A percentile compares a stretch with the other conserved stretches of the same genome.
These are phyloP conservation scores for Pseudohyphozyma bogoriensis DNA, from an alignment of 768 basidiomycete species.

Conservation along the genomic window DNA sequence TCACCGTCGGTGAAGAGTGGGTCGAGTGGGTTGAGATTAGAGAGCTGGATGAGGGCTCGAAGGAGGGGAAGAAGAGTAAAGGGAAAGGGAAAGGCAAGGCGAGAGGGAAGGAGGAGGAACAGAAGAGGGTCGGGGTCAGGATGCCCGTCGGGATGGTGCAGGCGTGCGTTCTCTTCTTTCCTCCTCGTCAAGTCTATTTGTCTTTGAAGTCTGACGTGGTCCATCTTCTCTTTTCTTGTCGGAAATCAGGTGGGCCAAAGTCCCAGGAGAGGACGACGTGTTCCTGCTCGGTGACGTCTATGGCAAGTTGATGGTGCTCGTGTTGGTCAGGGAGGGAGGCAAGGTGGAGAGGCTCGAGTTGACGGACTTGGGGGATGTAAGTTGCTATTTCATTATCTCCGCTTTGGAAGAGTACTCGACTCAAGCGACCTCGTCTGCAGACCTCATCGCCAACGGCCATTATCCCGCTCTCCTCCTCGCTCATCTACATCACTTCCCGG, in stretches of 20 bases:
- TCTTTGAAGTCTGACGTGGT: neutral
- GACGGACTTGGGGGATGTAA: conserved; percentile 62
- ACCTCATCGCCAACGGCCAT: conserved; percentile 61
- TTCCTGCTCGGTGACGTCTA: conserved; percentile 30
- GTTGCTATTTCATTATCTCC: conserved; percentile 19
- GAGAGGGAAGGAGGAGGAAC: conserved; percentile 4
- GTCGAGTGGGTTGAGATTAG: conserved; percentile 5
- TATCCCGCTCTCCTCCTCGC: conserved; percentile 59
- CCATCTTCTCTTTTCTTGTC: neutral
- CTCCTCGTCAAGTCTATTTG: neutral
- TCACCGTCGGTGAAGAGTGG: conserved; percentile 34
- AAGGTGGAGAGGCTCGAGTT: conserved; percentile 35
- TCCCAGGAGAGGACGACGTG: neutral
- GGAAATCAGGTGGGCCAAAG: neutral
- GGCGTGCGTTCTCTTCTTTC: no score
- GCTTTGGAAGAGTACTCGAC: neutral
- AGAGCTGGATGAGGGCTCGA: neutral
- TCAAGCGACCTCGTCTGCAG: conserved; percentile 38
- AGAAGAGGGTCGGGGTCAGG: conserved; percentile 5
- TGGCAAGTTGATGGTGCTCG: conserved; percentile 18
- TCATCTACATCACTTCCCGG: conserved; percentile 70
- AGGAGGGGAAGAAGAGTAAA: neutral
- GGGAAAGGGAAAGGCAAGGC: conserved; percentile 21
- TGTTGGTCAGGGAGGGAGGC: neutral
- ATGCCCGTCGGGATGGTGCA: conserved; percentile 26